Base-by-base conservation (phyloP, 768 basidiomycete species). In the Leccinum truebloodii region DNA sequence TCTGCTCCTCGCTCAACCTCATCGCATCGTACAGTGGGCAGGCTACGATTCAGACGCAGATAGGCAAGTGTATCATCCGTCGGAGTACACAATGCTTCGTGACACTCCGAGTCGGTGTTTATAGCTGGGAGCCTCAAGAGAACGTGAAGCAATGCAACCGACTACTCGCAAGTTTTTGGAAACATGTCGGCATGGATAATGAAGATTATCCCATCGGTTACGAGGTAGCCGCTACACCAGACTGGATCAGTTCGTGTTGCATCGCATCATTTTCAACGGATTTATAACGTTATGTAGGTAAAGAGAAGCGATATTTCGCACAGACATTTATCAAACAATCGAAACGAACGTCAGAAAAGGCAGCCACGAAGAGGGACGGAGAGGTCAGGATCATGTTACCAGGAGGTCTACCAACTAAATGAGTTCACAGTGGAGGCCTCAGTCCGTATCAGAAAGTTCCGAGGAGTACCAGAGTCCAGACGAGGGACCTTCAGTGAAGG, bases 61-160 rank as follows among this genome's bases (percentile, higher is more conserved):
- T 62, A 88, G 79, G 89, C 86, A 63, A 32, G 76, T 44, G 58
- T 14, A 32, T 16, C 24, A 20, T 56, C 20, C 18, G n/a, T 14
- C 18, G n/a, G 48, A 55, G 34, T 6, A n/a, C 41, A 39, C 46
- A 28, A 28, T 34, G 12, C 59, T 55, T 46, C 16, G 26, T 55
- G 53, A 57, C 32, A n/a, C 39, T 62, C 32, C 32, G 32, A 32
- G 32, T 10, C 48, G 34, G 6, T 49, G 0, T 30, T 39, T 60
- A 49, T 59, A 90, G 89, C 65, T 90, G 89, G 89, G 89, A 90
- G 60, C 89, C 89, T 12, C 73, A 78, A 54, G 73, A 72, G 7
- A 88, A 91, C 67, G 77, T 91, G 14, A 64, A 69, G 37, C 75
- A 79, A 28, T 91, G 89, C 67, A 72, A 80, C 16, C 80, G 85